phyloP scores from a whole-genome alignment of 2,329 filamentous ascomycete genomes.

The Epichloe glyceriae region DNA sequence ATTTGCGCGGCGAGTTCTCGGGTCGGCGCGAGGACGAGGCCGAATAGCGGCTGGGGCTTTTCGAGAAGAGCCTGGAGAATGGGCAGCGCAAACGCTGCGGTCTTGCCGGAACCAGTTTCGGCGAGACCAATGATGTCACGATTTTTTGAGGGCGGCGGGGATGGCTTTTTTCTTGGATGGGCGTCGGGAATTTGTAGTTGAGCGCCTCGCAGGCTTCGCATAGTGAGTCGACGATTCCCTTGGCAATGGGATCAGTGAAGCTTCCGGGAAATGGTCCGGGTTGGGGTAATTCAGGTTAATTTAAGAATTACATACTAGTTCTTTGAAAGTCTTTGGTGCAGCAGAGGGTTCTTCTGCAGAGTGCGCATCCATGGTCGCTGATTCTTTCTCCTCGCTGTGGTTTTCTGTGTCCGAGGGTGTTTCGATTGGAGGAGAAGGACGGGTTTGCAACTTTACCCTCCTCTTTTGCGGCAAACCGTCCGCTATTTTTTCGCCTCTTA shows the following conservation, averaged over 20 bases:
- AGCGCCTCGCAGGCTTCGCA: slow-evolving; percentile 78
- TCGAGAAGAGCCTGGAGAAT: slow-evolving; percentile 86
- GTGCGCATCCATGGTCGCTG: slow-evolving; percentile 21
- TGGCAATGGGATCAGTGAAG: not conserved
- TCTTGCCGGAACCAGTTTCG: slow-evolving; percentile 93
- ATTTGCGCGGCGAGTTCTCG: slow-evolving; percentile 91
- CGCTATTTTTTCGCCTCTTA: slow-evolving; percentile 31
- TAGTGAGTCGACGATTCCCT: slow-evolving; percentile 74
- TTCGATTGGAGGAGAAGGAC: not conserved
- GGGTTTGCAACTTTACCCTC: slow-evolving; percentile 1
- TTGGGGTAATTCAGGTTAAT: not conserved
- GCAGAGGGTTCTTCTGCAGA: slow-evolving; percentile 20
- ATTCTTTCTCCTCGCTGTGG: slow-evolving; percentile 15
- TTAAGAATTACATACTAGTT: slow-evolving; percentile 32
- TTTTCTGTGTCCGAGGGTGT: slow-evolving; percentile 5
- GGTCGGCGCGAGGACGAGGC: slow-evolving; percentile 84
- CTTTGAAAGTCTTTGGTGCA: slow-evolving; percentile 50
- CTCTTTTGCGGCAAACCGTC: slow-evolving; percentile 14
- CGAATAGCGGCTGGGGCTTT: slow-evolving; percentile 73
- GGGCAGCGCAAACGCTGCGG: slow-evolving; percentile 84
- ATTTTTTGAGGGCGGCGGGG: slow-evolving; percentile 60
- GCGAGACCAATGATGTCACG: slow-evolving; percentile 87
- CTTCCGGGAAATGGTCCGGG: not conserved
- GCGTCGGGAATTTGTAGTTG: slow-evolving; percentile 74
- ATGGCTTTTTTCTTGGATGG: slow-evolving; percentile 85